These are phyloP conservation scores for Dentipellis fragilis DNA, from an alignment of 768 basidiomycete species.

Conservation along the genomic window DNA sequence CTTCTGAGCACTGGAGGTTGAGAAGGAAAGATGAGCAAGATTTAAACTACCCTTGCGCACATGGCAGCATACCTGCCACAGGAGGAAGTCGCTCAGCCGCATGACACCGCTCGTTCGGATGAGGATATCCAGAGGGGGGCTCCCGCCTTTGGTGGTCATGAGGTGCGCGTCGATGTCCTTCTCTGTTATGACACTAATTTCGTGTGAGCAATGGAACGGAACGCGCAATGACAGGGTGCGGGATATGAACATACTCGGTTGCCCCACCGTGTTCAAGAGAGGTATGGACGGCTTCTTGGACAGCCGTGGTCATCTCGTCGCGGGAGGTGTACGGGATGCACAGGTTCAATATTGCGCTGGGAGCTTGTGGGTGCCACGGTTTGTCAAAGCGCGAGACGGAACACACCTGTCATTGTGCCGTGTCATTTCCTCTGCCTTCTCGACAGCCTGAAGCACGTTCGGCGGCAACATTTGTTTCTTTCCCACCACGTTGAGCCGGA, in stretches of 20 bases:
- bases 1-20: conserved; percentile 55
- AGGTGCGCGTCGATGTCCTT: conserved; percentile 57
- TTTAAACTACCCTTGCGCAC: no score
- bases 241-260: conserved; percentile 1
- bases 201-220: no score
- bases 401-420: conserved; percentile 58
- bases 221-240: neutral
- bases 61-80: conserved; percentile 77
- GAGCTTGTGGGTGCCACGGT: neutral
- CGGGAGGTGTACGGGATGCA: conserved; percentile 89
- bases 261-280: conserved; percentile 14
- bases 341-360: conserved; percentile 80
- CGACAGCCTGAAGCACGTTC: conserved; percentile 58
- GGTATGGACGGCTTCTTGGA: conserved; percentile 30
- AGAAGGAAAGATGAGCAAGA: neutral
- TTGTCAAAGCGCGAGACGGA: neutral
- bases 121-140: conserved; percentile 81
- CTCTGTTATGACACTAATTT: conserved; percentile 39
- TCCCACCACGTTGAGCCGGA: conserved; percentile 79
- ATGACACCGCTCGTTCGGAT: conserved; percentile 88
- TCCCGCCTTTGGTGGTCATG: conserved; percentile 52
- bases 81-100: conserved; percentile 78
- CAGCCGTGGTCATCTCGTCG: conserved; percentile 75
- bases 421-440: conserved; percentile 70
- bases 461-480: conserved; percentile 64